Base-by-base conservation (phyloP, 2,329 filamentous ascomycete genomes). In the Fusarium longipes region DNA sequence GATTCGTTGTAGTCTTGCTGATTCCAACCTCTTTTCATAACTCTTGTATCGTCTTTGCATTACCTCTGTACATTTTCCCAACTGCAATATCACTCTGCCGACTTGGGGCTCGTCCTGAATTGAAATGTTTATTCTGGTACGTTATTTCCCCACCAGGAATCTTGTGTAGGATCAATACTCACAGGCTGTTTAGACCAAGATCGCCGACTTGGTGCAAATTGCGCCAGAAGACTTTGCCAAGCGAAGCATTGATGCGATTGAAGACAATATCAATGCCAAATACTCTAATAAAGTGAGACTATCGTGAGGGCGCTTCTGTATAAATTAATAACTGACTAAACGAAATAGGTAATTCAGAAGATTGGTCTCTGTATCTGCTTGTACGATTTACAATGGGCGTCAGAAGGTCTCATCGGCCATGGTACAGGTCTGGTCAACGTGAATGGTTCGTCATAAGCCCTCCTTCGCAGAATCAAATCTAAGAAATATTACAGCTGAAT, bases 191-290 rank as follows among this genome's bases (percentile, higher is more conserved):
- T 30, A 97, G 96, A 96, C 93, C 40, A 97, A 96, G 70, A 89
- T 99, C 73, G 91, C 93, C 72, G 96, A 99, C 82, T 86, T 99
- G 72, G 93, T 99, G 70, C 93, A 97, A 80, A 96, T 99, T 80
- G 86, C 88, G 30, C 96, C 96, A 2, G 87, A 93, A 74, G 92
- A 97, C 76, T 97, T 98, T 76, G 86, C 89, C 63, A 96, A 96
- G 79, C 85, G 88, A 63, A 96, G 92, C 75, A 86, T 88, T 30
- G 87, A 93, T 66, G 93, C 93, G 2, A 93, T 99, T 67, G 93
- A 97, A 80, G 94, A 99, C 81, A 96, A 96, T 74, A 96, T 99
- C 81, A 98, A 99, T 77, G 86, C 89, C 67, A 99, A 99, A 81
- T 99, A 97, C 79, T 89, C 95, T 61, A 97, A 99, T 81, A 96